Evolutionary conservation across 2,329 filamentous ascomycete genomes (phyloP).

Genomic region (Aureobasidium sp.): DNA sequence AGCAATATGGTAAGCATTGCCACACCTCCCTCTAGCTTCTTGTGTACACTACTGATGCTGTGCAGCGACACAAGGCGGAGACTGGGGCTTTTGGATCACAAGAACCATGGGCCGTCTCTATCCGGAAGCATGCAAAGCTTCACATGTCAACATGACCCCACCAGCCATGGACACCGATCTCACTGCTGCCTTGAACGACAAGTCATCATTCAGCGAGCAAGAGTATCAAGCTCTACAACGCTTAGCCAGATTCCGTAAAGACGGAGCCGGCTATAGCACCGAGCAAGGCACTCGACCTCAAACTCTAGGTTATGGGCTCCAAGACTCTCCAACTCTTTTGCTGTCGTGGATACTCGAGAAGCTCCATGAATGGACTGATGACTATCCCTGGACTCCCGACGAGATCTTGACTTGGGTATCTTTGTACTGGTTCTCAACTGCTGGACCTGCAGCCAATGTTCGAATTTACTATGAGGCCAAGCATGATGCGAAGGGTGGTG

Average conservation of each 20-base stretch:
- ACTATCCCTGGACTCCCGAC: slow-evolving; percentile 66
- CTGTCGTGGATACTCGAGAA: slow-evolving; percentile 79
- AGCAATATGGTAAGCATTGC: slow-evolving; percentile 43
- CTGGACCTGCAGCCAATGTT: slow-evolving; percentile 60
- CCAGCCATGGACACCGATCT: slow-evolving; percentile 42
- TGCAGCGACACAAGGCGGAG: slow-evolving; percentile 51
- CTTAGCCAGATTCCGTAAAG: slow-evolving; percentile 48
- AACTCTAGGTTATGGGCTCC: slow-evolving; percentile 62
- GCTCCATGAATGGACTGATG: slow-evolving; percentile 67
- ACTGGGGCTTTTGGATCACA: slow-evolving; percentile 64
- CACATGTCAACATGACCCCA: slow-evolving; percentile 56
- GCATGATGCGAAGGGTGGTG: slow-evolving; percentile 38
- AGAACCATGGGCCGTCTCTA: slow-evolving; percentile 55
- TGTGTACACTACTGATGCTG: background rate
- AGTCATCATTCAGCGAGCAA: slow-evolving; percentile 46
- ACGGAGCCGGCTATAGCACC: slow-evolving; percentile 53
- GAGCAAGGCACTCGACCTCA: slow-evolving; percentile 62
- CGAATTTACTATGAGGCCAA: slow-evolving; percentile 66
- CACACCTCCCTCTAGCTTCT: too few relatives aligned
- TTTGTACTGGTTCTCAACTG: slow-evolving; percentile 64
- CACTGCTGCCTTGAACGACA: slow-evolving; percentile 50
- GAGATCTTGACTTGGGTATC: slow-evolving; percentile 69
- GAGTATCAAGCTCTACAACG: slow-evolving; percentile 49
- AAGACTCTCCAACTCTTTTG: slow-evolving; percentile 62
- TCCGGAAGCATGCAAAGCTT: slow-evolving; percentile 49